Evolutionary conservation across 176 grass and related monocot genomes (phyloP), one percentile per base, ranked within the genome.

Genomic region (Pontederia paniculata): DNA sequence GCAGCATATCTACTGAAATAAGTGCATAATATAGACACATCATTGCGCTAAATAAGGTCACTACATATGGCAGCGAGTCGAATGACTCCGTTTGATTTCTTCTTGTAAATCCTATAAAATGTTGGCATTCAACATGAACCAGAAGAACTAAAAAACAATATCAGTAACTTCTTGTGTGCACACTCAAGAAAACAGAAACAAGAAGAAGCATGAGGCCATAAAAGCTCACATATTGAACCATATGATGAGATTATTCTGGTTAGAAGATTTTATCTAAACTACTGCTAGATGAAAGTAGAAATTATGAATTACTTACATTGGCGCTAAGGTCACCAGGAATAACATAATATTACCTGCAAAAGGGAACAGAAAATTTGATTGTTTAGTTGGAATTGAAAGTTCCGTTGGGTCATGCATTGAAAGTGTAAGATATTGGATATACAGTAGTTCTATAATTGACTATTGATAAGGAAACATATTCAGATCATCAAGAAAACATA

Each of bases 51-150:
- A 95, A 70, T 58, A 95, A 66, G 28, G 81, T 76, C 60, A 80
- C 68, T 20, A 80, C 86, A 57, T 95, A 95, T 23, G 89, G 89
- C 17, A 82, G 42, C 17, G 89, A 89, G 55, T 89, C 78, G 60
- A 89, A 95, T 44, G 85, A 89, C 68, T 95, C 89, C 0, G 85
- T 89, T n/a, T 12, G 89, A 89, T 70, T 89, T 95, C 70, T 80
- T 89, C 85, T 76, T 86, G 73, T 67, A 86, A 17, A 95, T 81
- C 42, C 78, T 77, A 48, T 83, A 83, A 60, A 95, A 95, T 62
- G 85, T 95, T 55, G 89, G 78, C 77, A 77, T 79, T 21, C n/a
- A 11, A 17, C 47, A 9, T 55, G 22, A 18, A 55, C 9, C 61
- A 31, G 10, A 0, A 78, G 20, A 45, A n/a, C n/a, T n/a, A 9